Base-by-base conservation (phyloP, 495 filamentous ascomycete species). In the Daldinia bambusicola region DNA sequence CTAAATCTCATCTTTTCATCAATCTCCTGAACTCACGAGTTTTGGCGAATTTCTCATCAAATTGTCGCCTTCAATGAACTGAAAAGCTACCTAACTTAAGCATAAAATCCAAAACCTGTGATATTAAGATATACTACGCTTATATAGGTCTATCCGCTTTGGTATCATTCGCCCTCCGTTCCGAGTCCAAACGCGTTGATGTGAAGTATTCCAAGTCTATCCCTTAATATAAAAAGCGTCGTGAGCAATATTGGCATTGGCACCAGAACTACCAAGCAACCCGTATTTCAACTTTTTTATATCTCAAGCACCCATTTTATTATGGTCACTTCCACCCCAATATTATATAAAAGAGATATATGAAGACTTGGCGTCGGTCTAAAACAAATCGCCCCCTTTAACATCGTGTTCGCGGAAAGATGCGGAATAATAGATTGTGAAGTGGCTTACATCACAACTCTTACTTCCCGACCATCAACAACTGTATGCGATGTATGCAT, bases 401-500 rank as follows among this genome's bases (percentile, higher is more conserved):
- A 30, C 22, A 20, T 30, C 58, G 18, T 40, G 12, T 26, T 38
- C 36, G 31, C 48, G 2, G n/a, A 60, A 10, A 18, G 3, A 41
- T 14, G n/a, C 2, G 36, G 7, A 45, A 45, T 31, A 5, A 53
- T 36, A 6, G 0, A 38, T 38, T 14, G 12, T n/a, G 1, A 30
- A 22, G 43, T 41, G 1, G 18, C 40, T 40, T 68, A 72, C 45
- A 66, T 72, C 12, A 51, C 41, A 40, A 69, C 61, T 12, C 16
- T 34, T 55, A 73, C 56, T 50, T 73, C 61, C 36, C 57, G 67
- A 5, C 67, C 71, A 26, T 63, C 38, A 7, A 67, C 62, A 8
- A 51, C 26, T 0, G 62, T 70, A 1, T 37, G 67, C 13, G 62
- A 55, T n/a, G 61, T 70, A 31, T 66, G 79, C 74, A 83, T 63